Percentiles rank a stretch among this genome's conserved stretches.
These are phyloP conservation scores for Eurotiales sp. DNA, from an alignment of 2,329 filamentous ascomycete species.

Conservation along the genomic window DNA sequence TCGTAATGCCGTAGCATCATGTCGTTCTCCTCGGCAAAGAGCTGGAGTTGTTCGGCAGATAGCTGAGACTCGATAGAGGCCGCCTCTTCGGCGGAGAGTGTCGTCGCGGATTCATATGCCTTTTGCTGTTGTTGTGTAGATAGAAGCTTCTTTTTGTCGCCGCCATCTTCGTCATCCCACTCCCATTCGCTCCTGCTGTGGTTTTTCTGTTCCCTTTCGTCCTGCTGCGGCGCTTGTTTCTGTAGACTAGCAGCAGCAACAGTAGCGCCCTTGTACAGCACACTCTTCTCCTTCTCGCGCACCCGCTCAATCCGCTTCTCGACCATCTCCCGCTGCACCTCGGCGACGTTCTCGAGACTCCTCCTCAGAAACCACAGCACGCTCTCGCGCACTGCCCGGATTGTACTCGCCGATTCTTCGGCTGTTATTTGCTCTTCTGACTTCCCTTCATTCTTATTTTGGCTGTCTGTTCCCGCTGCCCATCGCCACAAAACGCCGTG, in stretches of 20 bases:
- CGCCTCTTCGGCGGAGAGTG: conserved; percentile 29
- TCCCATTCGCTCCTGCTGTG: conserved; percentile 16
- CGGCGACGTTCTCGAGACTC: conserved; percentile 70
- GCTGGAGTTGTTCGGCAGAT: conserved; percentile 79
- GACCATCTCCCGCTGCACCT: conserved; percentile 86
- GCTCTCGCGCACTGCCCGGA: conserved; percentile 71
- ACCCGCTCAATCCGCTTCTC: conserved; percentile 80
- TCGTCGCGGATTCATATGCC: conserved; percentile 18
- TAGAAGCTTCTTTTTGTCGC: too few species aligned
- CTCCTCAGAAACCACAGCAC: conserved; percentile 78
- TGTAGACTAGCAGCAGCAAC: neutral
- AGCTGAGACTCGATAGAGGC: conserved; percentile 56
- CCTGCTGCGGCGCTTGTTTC: neutral
- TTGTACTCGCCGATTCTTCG: conserved; percentile 64
- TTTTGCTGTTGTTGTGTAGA: neutral
- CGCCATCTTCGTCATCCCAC: conserved; percentile 25
- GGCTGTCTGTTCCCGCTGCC: conserved; percentile 56
- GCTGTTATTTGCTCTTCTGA: conserved; percentile 66
- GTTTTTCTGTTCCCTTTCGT: neutral
- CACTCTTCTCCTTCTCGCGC: conserved; percentile 83
- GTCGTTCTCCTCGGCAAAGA: conserved; percentile 91
- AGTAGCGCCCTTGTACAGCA: conserved; percentile 62
- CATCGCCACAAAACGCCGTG: conserved; percentile 57
- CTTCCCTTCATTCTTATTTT: conserved; percentile 49
- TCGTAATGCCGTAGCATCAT: conserved; percentile 92